Base-by-base conservation (phyloP, 495 filamentous ascomycete genomes). In the Aspergillus wentii region DNA sequence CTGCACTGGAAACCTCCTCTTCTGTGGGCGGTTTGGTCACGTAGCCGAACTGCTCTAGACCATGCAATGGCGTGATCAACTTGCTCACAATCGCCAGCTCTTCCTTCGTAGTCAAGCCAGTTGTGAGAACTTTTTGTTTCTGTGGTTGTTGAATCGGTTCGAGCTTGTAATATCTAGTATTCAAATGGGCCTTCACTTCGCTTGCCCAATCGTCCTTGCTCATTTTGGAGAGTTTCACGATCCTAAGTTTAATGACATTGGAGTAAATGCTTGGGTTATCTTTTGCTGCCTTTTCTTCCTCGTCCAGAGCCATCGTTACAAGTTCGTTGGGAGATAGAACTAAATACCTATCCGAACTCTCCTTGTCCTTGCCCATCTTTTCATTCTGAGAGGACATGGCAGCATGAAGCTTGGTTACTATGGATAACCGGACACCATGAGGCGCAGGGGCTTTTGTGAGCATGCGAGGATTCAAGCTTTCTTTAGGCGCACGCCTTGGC, bases 191-290 rank as follows among this genome's bases (percentile, higher is more conserved):
- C 29, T 58, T 53, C 10, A 69, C 64, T 40, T 72, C 65, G 40
- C 62, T 57, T 17, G 53, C 50, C 86, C 91, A 98, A 18, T 83
- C 74, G 9, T 68, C 67, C 7, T 75, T 38, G 8, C 56, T 68
- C 80, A 88, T 88, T 35, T 82, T 85, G 49, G 82, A 83, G 47
- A 88, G 77, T 15, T 66, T 64, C 36, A 83, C 64, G 41, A 96
- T 86, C 15, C 79, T 77, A 44, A 84, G 80, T 49, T 86, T 91
- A 54, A 97, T 79, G 7, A 87, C 60, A 52, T 91, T 92, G 3
- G 69, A 66, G 49, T 99, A 97, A 44, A 96, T 79, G 14, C 64
- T 48, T 0, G 71, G 64, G 38, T 79, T 79, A 9, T 80, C 75
- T 6, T 59, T 76, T 1, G 89, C 88, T 17, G 81, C 59, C 37